Conservation (phyloP, 2,329 filamentous ascomycete genomes). For the Aspergillus sp. region DNA sequence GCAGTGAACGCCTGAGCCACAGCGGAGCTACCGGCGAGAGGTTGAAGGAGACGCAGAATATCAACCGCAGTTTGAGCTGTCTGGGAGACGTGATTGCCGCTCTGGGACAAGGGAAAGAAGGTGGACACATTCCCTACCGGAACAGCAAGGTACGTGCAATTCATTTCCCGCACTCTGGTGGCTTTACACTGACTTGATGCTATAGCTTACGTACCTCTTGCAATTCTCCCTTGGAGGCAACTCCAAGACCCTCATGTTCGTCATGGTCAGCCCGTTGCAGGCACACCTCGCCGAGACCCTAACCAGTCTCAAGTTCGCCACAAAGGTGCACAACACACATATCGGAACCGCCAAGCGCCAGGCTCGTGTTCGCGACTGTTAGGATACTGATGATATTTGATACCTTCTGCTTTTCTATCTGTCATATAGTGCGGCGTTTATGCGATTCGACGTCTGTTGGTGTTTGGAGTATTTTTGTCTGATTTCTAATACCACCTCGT, state of each 20-base stretch:
- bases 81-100: conserved; percentile 92
- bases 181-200: conserved; percentile 10
- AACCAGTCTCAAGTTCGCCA: conserved; percentile 91
- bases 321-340: conserved; percentile 82
- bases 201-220: conserved; percentile 77
- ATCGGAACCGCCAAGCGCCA: conserved; percentile 70
- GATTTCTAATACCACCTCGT: conserved; percentile 4
- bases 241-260: conserved; percentile 97
- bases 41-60: conserved; percentile 90
- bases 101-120: conserved; percentile 72
- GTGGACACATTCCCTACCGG: conserved; percentile 79
- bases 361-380: conserved; percentile 30
- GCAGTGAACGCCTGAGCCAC: conserved; percentile 83
- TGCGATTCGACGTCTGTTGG: conserved; percentile 24
- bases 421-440: neutral
- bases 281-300: conserved; percentile 87
- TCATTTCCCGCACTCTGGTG: neutral
- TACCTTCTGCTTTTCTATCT: conserved; percentile 7
- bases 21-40: conserved; percentile 79
- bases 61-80: conserved; percentile 90
- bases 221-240: conserved; percentile 94
- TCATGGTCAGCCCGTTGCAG: conserved; percentile 92
- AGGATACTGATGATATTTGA: conserved; percentile 11
- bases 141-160: conserved; percentile 69
- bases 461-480: conserved; percentile 16